phyloP scores from a whole-genome alignment of 2,329 filamentous ascomycete genomes.

The Fusarium musae region DNA sequence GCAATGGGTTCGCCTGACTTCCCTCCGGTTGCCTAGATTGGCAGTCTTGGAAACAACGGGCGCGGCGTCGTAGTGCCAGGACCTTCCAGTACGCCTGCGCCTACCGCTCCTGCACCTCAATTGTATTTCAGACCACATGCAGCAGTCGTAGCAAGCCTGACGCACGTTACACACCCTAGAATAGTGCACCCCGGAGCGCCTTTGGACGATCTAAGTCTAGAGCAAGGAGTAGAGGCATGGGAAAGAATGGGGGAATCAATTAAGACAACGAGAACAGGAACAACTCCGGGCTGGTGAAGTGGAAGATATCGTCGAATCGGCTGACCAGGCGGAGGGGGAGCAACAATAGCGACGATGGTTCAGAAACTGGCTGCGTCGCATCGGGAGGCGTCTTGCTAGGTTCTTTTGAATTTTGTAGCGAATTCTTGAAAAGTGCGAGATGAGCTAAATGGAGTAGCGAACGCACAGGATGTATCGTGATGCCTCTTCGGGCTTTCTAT shows the following conservation, averaged over 20 bases:
- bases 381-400: background rate
- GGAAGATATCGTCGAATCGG: background rate
- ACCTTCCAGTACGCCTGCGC: background rate
- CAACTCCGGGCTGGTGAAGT: background rate
- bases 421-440: background rate
- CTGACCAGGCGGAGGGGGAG: background rate
- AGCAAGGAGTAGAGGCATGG: background rate
- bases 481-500: background rate
- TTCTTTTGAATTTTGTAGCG: background rate
- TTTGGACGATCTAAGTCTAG: background rate
- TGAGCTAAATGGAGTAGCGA: background rate
- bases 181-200: background rate
- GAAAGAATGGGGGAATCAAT: background rate
- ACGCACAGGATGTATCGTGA: background rate
- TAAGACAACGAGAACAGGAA: background rate
- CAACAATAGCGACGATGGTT: background rate
- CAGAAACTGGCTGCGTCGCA: background rate
- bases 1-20: constrained; percentile 62
- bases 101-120: background rate
- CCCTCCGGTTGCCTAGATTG: constrained; percentile 38
- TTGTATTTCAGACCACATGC: background rate
- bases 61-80: background rate
- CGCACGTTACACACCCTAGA: background rate
- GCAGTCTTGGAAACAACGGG: background rate
- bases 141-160: background rate